These are phyloP conservation scores for Leccinum truebloodii DNA, from an alignment of 768 basidiomycete genomes.

Conservation along the genomic window DNA sequence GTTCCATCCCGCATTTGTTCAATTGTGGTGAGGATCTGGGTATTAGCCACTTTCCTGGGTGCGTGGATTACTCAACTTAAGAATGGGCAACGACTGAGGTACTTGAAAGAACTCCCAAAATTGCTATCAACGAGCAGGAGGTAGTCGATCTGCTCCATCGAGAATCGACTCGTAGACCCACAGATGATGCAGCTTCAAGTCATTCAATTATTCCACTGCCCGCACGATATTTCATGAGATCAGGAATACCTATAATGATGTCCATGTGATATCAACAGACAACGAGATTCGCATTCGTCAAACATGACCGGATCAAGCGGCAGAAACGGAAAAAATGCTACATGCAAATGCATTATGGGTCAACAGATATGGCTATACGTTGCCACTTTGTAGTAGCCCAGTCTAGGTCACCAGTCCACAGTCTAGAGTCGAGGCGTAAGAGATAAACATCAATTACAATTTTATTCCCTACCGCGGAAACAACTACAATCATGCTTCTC, in stretches of 20 bases:
- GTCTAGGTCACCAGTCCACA: neutral
- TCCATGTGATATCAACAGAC: neutral
- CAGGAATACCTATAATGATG: neutral
- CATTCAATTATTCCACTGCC: neutral
- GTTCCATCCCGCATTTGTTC: too few relatives aligned
- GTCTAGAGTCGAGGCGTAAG: conserved; percentile 11
- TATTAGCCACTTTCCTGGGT: too few relatives aligned
- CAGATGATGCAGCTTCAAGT: neutral
- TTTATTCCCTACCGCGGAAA: conserved; percentile 10
- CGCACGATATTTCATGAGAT: neutral
- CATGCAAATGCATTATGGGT: neutral
- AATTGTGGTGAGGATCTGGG: too few relatives aligned
- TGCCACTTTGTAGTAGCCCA: neutral
- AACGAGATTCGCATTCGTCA: neutral
- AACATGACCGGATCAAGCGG: neutral
- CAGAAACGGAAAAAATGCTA: neutral
- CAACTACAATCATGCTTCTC: conserved; percentile 12
- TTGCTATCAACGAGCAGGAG: neutral
- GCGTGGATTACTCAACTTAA: too few relatives aligned
- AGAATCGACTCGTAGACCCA: neutral
- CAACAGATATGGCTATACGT: neutral
- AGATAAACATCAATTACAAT: conserved; percentile 12
- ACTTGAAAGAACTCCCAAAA: too few relatives aligned
- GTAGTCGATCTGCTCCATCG: neutral
- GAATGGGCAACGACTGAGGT: too few relatives aligned